Evolutionary conservation across 306 rosid species (phyloP), one percentile per base, ranked within the genome.

Genomic region (Malus sylvestris): DNA sequence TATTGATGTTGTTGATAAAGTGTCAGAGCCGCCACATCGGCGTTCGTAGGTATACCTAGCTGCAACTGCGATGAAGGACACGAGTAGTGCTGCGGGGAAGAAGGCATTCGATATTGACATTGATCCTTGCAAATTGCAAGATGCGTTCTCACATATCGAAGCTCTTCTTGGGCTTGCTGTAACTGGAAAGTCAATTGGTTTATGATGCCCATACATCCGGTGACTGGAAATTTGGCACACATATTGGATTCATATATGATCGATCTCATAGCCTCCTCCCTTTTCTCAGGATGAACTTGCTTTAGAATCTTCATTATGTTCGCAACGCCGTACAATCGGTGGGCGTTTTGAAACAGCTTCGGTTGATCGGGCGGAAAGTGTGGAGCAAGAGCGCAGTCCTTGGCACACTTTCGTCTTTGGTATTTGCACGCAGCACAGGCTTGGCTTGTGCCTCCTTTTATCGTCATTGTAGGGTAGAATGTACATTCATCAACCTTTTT

Each of bases 371-470:
- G 76, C 0, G 96, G 93, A 38, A 91, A 91, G 72, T 74, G 87
- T 0, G 91, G 89, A 0, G 93, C 80, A 0, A 91, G 67, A n/a
- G 73, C 44, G 53, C 96, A 91, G 0, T 87, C 90, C 4, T 81
- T 75, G 0, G 82, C 67, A 57, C 93, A 89, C 35, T 72, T 84
- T 46, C 89, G 61, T 19, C 93, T 71, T 68, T 91, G 96, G 76
- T 81, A 84, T 44, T 89, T 91, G 87, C 96, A 91, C 0, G 89
- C 87, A 1, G 96, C 96, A 58, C 96, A 91, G 12, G 96, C 92
- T 67, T 85, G 87, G 75, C 82, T 86, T 64, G 88, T 38, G 74
- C 93, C 89, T 38, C 90, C 92, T 63, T 88, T 80, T 5, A 81
- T 76, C 15, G 89, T 75, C 89, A 85, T 86, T 16, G 49, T 46